Conservation (phyloP, 768 basidiomycete species). For the Calocera cornea region DNA sequence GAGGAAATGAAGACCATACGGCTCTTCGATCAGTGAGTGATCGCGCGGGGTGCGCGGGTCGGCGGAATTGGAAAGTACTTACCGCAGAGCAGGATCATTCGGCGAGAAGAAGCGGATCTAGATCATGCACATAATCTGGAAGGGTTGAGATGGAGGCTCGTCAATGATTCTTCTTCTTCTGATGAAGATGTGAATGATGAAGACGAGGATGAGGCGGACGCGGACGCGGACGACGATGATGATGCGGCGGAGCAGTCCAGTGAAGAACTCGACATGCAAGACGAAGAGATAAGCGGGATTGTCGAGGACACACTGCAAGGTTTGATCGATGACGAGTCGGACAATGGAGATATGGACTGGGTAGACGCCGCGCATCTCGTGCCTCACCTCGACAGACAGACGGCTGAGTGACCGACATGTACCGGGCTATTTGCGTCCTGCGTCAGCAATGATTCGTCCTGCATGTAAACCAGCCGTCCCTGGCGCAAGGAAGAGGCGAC, state of each 20-base stretch:
- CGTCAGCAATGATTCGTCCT: too few relatives aligned
- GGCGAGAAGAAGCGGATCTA: neutral
- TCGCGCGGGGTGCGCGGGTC: neutral
- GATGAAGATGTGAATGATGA: neutral
- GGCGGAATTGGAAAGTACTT: neutral
- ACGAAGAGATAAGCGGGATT: neutral
- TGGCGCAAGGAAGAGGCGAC: too few relatives aligned
- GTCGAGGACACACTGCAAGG: neutral
- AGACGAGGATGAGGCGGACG: neutral
- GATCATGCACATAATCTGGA: neutral
- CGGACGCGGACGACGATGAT: neutral
- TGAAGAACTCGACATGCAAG: neutral
- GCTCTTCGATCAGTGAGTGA: conserved; percentile 1
- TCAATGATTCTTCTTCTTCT: neutral
- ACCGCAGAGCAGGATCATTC: neutral
- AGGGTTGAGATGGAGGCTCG: neutral
- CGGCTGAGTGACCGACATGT: neutral
- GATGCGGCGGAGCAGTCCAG: neutral
- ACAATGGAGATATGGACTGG: neutral
- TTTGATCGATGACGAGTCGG: neutral
- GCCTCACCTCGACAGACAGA: neutral
- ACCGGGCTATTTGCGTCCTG: too few relatives aligned
- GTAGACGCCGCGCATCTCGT: neutral
- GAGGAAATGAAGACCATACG: neutral
- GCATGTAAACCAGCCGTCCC: too few relatives aligned